Percentiles rank a stretch among this genome's conserved stretches.
phyloP scores from a whole-genome alignment of 352 stramenopile species.

The Globisporangium irregulare region DNA sequence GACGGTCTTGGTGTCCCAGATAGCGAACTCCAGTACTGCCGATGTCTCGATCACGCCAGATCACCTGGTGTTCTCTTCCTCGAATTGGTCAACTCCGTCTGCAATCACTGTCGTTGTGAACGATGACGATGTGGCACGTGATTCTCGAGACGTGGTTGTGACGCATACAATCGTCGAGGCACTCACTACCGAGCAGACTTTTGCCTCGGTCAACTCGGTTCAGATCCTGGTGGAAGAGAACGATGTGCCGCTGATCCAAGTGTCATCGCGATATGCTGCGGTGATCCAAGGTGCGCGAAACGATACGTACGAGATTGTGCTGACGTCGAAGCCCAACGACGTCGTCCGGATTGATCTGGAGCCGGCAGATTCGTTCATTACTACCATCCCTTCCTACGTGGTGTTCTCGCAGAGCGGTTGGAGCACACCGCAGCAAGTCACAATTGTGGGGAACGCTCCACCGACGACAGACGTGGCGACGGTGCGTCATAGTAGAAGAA shows the following conservation, averaged over 20 bases:
- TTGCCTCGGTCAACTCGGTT: slow-evolving; percentile 30
- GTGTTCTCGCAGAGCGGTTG: slow-evolving; percentile 39
- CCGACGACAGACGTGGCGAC: background rate
- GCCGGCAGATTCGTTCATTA: slow-evolving; percentile 16
- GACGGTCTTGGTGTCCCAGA: slow-evolving; percentile 5
- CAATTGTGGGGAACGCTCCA: slow-evolving; percentile 15
- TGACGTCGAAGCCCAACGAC: slow-evolving; percentile 39
- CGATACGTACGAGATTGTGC: slow-evolving; percentile 47
- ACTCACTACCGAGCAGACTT: slow-evolving; percentile 28
- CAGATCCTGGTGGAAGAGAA: slow-evolving; percentile 45
- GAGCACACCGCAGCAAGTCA: slow-evolving; percentile 33
- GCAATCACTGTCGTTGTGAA: slow-evolving; percentile 25
- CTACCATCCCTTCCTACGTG: slow-evolving; percentile 23
- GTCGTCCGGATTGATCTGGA: slow-evolving; percentile 35
- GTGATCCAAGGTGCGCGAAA: slow-evolving; percentile 45
- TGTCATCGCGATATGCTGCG: slow-evolving; percentile 44
- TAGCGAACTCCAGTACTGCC: background rate
- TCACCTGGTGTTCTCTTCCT: slow-evolving; percentile 31
- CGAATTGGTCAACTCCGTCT: slow-evolving; percentile 40
- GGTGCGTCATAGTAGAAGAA: background rate
- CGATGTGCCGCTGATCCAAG: slow-evolving; percentile 48
- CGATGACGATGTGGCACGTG: slow-evolving; percentile 27
- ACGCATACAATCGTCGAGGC: slow-evolving; percentile 35
- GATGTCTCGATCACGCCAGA: slow-evolving; percentile 30
- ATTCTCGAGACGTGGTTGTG: slow-evolving; percentile 22